Conservation (phyloP, 768 basidiomycete species). For the Fibroporia radiculosa region DNA sequence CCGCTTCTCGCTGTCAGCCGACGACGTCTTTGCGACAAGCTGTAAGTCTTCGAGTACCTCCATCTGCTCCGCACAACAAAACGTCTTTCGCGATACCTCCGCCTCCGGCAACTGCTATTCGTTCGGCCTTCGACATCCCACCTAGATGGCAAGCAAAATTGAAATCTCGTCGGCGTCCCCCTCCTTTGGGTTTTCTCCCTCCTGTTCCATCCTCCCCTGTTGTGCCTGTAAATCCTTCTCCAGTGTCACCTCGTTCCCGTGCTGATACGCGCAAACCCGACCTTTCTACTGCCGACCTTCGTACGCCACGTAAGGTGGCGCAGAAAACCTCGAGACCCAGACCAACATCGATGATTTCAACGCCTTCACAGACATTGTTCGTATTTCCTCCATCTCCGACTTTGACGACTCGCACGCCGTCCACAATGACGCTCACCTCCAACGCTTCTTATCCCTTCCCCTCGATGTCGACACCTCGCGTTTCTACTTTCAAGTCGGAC, state of each 20-base stretch:
- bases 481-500: constrained; percentile 57
- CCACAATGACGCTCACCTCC: constrained; percentile 76
- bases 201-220: constrained; percentile 71
- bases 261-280: constrained; percentile 47
- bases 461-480: constrained; percentile 54
- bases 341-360: constrained; percentile 23
- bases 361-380: constrained; percentile 79
- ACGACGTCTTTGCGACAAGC: constrained; percentile 19
- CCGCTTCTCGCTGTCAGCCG: constrained; percentile 6
- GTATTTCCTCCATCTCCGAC: constrained; percentile 79
- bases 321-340: constrained; percentile 15
- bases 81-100: constrained; percentile 48
- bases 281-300: constrained; percentile 51
- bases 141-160: constrained; percentile 20
- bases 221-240: constrained; percentile 33
- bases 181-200: constrained; percentile 53
- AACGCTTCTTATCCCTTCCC: constrained; percentile 51
- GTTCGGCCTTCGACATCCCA: constrained; percentile 40
- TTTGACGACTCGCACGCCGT: constrained; percentile 53
- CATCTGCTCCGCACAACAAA: constrained; percentile 33
- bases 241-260: constrained; percentile 38
- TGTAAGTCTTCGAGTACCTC: constrained; percentile 15
- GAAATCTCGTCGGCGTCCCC: constrained; percentile 54
- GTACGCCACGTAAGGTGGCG: constrained; percentile 17
- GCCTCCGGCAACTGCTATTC: constrained; percentile 44